Evolutionary conservation across 2,329 filamentous ascomycete species (phyloP).

Genomic region (Xylariaceae sp.): DNA sequence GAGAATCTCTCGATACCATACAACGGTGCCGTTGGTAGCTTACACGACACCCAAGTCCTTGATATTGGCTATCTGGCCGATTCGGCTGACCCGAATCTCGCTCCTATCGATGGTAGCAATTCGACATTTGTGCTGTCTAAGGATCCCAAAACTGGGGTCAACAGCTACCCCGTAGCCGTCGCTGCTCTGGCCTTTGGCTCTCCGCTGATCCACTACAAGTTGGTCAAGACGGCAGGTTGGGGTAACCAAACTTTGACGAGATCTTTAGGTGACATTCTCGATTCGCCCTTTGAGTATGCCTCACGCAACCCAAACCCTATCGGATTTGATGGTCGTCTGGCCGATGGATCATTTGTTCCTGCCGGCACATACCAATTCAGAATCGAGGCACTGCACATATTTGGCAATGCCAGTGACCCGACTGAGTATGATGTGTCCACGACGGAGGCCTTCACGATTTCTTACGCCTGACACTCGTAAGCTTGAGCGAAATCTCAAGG

Average conservation of each 20-base stretch:
- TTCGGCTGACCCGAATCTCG: slow-evolving; percentile 33
- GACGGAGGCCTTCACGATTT: slow-evolving; percentile 43
- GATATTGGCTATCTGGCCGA: slow-evolving; percentile 35
- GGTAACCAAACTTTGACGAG: slow-evolving; percentile 24
- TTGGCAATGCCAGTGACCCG: slow-evolving; percentile 43
- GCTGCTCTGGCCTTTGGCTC: slow-evolving; percentile 46
- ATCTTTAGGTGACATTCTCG: slow-evolving; percentile 39
- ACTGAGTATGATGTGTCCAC: slow-evolving; percentile 47
- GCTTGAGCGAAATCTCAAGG: too few relatives aligned
- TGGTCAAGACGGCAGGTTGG: slow-evolving; percentile 40
- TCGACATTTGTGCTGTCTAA: slow-evolving; percentile 28
- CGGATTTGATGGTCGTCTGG: slow-evolving; percentile 47
- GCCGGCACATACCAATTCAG: slow-evolving; percentile 49
- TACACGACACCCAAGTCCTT: slow-evolving; percentile 36
- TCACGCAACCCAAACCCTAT: slow-evolving; percentile 33
- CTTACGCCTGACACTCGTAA: slow-evolving; percentile 31
- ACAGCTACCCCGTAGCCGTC: slow-evolving; percentile 39
- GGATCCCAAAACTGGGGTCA: slow-evolving; percentile 18
- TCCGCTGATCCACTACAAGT: slow-evolving; percentile 41
- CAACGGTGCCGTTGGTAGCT: slow-evolving; percentile 36
- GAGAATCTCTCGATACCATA: slow-evolving; percentile 34
- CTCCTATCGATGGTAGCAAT: slow-evolving; percentile 23
- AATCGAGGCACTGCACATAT: slow-evolving; percentile 49
- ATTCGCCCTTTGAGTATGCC: slow-evolving; percentile 38
- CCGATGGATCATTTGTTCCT: slow-evolving; percentile 46